Evolutionary conservation across 2,329 filamentous ascomycete genomes (phyloP).

Genomic region (Cladobotryum protrusum): DNA sequence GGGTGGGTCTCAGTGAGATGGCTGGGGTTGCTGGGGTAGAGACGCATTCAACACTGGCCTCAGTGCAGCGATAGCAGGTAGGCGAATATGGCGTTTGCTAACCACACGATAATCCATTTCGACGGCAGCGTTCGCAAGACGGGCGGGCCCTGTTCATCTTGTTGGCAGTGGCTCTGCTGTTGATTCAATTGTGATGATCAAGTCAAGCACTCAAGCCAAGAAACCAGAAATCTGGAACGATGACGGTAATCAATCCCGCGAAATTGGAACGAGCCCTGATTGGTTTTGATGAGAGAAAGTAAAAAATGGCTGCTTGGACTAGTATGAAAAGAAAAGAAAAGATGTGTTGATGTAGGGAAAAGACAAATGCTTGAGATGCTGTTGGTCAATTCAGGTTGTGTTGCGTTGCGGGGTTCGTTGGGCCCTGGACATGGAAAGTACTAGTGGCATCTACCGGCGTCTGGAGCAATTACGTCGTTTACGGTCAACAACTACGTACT

Average conservation of each 20-base stretch:
- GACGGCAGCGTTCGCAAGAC: constrained; percentile 40
- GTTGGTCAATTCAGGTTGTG: background rate
- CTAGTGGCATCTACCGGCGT: background rate
- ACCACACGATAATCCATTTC: constrained; percentile 41
- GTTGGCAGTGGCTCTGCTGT: background rate
- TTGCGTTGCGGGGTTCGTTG: constrained; percentile 4
- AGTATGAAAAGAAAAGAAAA: too few species aligned
- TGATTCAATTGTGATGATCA: too few species aligned
- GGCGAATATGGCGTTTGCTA: constrained; percentile 28
- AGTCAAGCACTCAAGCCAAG: too few species aligned
- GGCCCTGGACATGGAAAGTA: background rate
- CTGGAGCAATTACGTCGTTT: constrained; percentile 4
- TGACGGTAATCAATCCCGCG: constrained; percentile 8
- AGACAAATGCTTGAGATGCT: background rate
- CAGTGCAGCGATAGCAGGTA: constrained; percentile 36
- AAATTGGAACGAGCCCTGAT: background rate
- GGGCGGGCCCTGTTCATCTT: constrained; percentile 15
- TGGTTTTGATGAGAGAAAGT: background rate
- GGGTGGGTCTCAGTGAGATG: too few species aligned
- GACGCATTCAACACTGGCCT: constrained; percentile 33
- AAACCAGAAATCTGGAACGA: constrained; percentile 15
- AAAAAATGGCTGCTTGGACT: too few species aligned
- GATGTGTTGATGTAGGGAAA: too few species aligned
- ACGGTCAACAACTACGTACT: too few species aligned
- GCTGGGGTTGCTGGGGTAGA: constrained; percentile 33